These are phyloP conservation scores for Citrus maxima DNA, from an alignment of 345 rosid species.

Conservation along the genomic window DNA sequence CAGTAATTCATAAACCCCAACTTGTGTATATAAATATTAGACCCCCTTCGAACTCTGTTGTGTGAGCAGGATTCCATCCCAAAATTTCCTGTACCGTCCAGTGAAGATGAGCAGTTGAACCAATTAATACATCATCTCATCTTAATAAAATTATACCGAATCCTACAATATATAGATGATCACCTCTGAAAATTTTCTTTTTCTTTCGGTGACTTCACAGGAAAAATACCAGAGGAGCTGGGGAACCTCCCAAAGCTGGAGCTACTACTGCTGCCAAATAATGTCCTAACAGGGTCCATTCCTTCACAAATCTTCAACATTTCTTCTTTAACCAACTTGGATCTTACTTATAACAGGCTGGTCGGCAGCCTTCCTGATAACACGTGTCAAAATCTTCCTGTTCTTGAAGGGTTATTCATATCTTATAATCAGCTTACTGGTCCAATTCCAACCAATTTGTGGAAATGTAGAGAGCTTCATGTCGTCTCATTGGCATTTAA, in stretches of 20 bases:
- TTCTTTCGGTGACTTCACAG: neutral
- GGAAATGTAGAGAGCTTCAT: neutral
- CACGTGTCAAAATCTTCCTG: neutral
- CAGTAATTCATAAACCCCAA: no score
- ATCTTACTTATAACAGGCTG: neutral
- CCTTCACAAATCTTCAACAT: neutral
- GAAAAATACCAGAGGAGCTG: neutral
- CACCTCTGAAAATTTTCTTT: no score
- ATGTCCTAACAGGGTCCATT: neutral
- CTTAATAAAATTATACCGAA: no score
- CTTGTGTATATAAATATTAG: no score
- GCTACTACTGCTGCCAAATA: neutral
- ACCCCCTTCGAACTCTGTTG: no score
- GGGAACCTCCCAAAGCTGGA: neutral
- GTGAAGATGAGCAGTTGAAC: no score
- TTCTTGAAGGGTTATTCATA: neutral
- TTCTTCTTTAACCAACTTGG: neutral
- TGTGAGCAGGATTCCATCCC: no score
- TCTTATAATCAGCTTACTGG: neutral
- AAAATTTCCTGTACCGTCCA: no score
- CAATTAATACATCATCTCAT: no score
- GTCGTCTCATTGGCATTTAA: neutral
- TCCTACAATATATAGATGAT: no score
- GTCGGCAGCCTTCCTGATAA: neutral
- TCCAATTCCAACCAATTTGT: neutral